Evolutionary conservation across 164 flowering plant species (phyloP), one percentile per base, ranked within the genome.

Genomic region (Vitis labrusca): DNA sequence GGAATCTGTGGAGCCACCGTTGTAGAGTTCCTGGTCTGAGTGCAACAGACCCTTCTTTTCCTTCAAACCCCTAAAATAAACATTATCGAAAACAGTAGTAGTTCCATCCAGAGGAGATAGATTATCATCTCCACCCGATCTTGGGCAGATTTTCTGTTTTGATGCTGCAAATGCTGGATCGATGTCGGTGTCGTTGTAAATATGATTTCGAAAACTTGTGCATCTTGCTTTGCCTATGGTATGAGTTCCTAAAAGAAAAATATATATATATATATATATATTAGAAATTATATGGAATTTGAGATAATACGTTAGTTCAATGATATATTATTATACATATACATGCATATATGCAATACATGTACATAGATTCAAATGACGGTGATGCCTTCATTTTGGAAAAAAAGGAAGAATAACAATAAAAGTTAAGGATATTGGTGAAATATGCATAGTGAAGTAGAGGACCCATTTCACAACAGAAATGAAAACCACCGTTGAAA

Each of bases 171-270:
- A 80, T 50, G 75, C 37, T n/a, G 63, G 15, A 47, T 75, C 80
- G n/a, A 80, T 71, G 54, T 75, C 71, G 52, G 72, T 13, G 37
- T 80, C 79, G 16, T 75, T 77, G 77, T 77, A 77, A 37, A 79
- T 71, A 2, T 63, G 79, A 52, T 23, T 11, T 53, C 82, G 73
- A 63, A 78, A 83, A 1, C 61, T 2, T 12, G 63, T 71, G 77
- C 86, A 83, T 32, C 79, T 60, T 10, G 86, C 78, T n/a, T 32
- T 68, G 3, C 86, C 86, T 23, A 83, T 78, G 27, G 86, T 80
- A 63, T 81, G 84, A 7, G 72, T 32, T 23, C 81, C 87, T 78
- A 17, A 57, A 37, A 14, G 37, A 47, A 54, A 53, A 14, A 19
- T 0, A 17, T 17, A 17, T 49, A 5, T 2, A 50, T 61, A 23